Conservation (phyloP, 1,284 basidiomycete species). For the Xerocomus cyaneibrunnescens region DNA sequence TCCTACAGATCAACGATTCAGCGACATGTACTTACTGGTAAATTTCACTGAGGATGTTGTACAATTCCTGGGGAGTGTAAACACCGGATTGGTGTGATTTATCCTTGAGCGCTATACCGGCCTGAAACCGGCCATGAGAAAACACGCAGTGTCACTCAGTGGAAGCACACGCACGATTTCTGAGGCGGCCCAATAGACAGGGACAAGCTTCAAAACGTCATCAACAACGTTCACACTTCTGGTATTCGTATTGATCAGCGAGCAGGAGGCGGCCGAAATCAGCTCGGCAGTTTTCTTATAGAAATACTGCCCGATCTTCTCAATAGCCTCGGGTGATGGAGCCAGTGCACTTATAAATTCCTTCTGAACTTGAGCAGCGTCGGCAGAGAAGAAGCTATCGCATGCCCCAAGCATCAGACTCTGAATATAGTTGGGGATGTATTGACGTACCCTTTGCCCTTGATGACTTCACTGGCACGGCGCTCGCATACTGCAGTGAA, state of each 20-base stretch:
- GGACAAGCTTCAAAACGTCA: conserved; percentile 65
- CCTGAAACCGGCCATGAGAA: conserved; percentile 40
- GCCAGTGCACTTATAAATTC: conserved; percentile 50
- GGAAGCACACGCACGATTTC: conserved; percentile 54
- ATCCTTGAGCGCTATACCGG: conserved; percentile 72
- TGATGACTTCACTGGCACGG: conserved; percentile 51
- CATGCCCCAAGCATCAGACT: not conserved
- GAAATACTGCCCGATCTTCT: conserved; percentile 60
- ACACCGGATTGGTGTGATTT: conserved; percentile 50
- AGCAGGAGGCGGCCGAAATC: conserved; percentile 53
- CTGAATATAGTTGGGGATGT: not conserved
- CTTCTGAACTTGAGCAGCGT: conserved; percentile 47
- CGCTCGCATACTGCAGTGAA: conserved; percentile 52
- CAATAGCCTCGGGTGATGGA: conserved; percentile 44
- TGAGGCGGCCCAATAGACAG: conserved; percentile 65
- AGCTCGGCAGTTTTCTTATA: conserved; percentile 57
- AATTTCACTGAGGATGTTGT: conserved; percentile 62
- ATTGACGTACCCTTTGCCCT: conserved; percentile 53
- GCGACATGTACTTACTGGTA: conserved; percentile 50
- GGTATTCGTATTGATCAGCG: conserved; percentile 49
- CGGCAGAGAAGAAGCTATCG: conserved; percentile 52
- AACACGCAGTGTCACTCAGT: not conserved
- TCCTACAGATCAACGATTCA: not conserved
- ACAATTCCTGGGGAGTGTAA: conserved; percentile 63
- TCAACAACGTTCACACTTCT: conserved; percentile 66